Evolutionary conservation across 768 basidiomycete species (phyloP).

Genomic region (Favolaschia claudopus): DNA sequence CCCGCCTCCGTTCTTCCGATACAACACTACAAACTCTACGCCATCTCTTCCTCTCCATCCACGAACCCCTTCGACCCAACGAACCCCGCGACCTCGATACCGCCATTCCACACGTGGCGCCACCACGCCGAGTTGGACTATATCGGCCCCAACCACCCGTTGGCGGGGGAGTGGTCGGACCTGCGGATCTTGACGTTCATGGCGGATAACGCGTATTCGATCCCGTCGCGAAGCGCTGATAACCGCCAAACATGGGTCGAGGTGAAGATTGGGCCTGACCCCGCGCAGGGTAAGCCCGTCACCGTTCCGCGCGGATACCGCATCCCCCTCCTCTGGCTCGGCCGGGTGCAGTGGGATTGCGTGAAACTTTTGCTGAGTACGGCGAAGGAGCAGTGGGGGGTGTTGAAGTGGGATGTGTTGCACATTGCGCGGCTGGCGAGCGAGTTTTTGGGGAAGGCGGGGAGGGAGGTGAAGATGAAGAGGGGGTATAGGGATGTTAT

Average conservation of each 20-base stretch:
- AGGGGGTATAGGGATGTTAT: conserved; percentile 19
- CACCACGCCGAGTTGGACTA: conserved; percentile 15
- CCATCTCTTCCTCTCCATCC: conserved; percentile 24
- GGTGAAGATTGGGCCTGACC: neutral
- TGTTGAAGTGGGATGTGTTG: conserved; percentile 21
- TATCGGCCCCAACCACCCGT: conserved; percentile 17
- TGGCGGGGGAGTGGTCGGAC: conserved; percentile 16
- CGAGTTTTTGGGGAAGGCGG: conserved; percentile 21
- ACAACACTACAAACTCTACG: conserved; percentile 19
- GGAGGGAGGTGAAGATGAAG: conserved; percentile 24
- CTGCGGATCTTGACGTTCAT: conserved; percentile 16
- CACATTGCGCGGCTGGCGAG: conserved; percentile 17
- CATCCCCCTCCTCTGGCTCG: conserved; percentile 25
- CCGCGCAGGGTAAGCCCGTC: neutral
- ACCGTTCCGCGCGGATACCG: conserved; percentile 23
- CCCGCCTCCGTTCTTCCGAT: neutral
- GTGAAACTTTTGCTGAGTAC: conserved; percentile 18
- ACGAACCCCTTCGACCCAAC: conserved; percentile 15
- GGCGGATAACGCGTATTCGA: conserved; percentile 23
- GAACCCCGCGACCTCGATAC: conserved; percentile 11
- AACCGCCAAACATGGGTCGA: conserved; percentile 26
- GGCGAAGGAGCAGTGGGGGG: conserved; percentile 12
- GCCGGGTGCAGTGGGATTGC: conserved; percentile 23
- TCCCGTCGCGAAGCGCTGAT: conserved; percentile 20
- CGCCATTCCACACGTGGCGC: conserved; percentile 22